A percentile compares a stretch with the other conserved stretches of the same genome.
Conservation (phyloP, 2,329 filamentous ascomycete genomes). For the Cryphonectria nitschkei region DNA sequence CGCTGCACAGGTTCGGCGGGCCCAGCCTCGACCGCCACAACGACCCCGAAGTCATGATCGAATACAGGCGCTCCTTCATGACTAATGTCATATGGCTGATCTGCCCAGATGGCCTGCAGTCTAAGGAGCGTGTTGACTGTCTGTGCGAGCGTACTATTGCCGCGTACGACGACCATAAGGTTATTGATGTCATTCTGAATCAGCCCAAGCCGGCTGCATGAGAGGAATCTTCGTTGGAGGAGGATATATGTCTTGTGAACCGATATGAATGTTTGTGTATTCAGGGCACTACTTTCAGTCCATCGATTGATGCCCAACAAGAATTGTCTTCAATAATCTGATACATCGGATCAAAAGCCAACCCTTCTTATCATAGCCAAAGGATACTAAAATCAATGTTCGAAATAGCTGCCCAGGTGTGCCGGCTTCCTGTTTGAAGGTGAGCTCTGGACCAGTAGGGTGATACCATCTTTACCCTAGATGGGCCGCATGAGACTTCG, state of each 20-base stretch:
- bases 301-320: background rate
- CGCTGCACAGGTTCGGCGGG: constrained; percentile 34
- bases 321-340: no score
- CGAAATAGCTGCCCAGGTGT: no score
- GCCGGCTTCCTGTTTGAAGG: no score
- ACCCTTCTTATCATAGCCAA: no score
- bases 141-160: constrained; percentile 42
- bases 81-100: constrained; percentile 40
- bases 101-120: constrained; percentile 39
- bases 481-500: no score
- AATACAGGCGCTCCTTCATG: constrained; percentile 40
- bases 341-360: no score
- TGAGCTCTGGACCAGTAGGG: no score
- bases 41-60: constrained; percentile 34
- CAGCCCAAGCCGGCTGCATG: background rate
- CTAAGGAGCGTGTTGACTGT: constrained; percentile 40
- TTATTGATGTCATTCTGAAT: constrained; percentile 36
- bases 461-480: no score
- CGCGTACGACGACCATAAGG: constrained; percentile 42
- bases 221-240: background rate
- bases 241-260: background rate
- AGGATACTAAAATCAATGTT: no score
- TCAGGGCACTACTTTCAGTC: background rate
- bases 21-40: constrained; percentile 37
- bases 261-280: background rate